Evolutionary conservation across 257 asterid genomes (phyloP).

Genomic region (Voacanga thouarsii): DNA sequence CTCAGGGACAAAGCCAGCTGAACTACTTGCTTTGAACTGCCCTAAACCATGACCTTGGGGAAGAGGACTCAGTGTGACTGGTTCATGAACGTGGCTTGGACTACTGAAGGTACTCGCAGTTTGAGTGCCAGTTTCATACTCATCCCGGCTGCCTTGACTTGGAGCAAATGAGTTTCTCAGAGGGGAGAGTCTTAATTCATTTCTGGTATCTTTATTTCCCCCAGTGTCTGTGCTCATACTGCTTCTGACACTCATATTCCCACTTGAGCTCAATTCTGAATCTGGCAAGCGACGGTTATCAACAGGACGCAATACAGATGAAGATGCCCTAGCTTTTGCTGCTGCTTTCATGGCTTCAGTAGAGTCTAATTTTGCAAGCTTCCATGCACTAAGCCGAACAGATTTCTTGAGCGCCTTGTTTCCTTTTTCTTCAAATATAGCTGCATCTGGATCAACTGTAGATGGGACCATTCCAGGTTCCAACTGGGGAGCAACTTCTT

Average conservation of each 20-base stretch:
- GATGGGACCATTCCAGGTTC: slow-evolving; percentile 97
- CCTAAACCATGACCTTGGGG: slow-evolving; percentile 53
- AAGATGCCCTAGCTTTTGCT: slow-evolving; percentile 96
- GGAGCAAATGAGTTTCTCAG: slow-evolving; percentile 56
- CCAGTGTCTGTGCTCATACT: slow-evolving; percentile 82
- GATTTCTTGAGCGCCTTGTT: slow-evolving; percentile 62
- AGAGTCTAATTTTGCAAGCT: slow-evolving; percentile 89
- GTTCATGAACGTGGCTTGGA: slow-evolving; percentile 73
- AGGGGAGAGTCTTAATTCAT: slow-evolving; percentile 46
- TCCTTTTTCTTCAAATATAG: slow-evolving; percentile 47
- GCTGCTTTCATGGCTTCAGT: slow-evolving; percentile 92
- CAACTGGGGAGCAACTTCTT: slow-evolving; percentile 98
- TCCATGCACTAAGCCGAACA: slow-evolving; percentile 92
- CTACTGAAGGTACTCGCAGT: slow-evolving; percentile 91
- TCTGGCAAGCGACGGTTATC: slow-evolving; percentile 61
- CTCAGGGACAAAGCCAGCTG: slow-evolving; percentile 28
- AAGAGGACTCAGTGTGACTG: slow-evolving; percentile 83
- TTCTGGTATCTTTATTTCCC: slow-evolving; percentile 49
- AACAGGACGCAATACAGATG: slow-evolving; percentile 87
- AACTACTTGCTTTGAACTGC: slow-evolving; percentile 27
- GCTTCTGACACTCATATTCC: slow-evolving; percentile 70
- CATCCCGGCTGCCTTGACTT: slow-evolving; percentile 84
- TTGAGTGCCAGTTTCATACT: slow-evolving; percentile 83
- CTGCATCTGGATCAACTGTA: slow-evolving; percentile 92
- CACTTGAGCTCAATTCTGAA: slow-evolving; percentile 87